Evolutionary conservation across 495 filamentous ascomycete species (phyloP).

Genomic region (Talaromyces proteolyticus): DNA sequence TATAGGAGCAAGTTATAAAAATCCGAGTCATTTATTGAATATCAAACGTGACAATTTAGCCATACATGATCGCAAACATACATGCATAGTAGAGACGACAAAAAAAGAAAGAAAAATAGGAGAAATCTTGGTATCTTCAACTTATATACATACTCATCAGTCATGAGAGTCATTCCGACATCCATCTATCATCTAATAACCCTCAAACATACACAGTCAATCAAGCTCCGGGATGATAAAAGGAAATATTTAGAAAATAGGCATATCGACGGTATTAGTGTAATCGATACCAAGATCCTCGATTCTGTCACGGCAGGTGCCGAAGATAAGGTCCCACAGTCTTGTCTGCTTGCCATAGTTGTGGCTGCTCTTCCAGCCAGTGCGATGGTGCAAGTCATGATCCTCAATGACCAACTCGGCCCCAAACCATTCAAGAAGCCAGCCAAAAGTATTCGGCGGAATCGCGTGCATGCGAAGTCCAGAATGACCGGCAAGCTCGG

Average conservation of each 20-base stretch:
- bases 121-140: not conserved
- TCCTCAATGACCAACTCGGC: constrained; percentile 14
- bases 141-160: not conserved
- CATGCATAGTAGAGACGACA: not conserved
- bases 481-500: constrained; percentile 13
- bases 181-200: not conserved
- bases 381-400: constrained; percentile 14
- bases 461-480: constrained; percentile 9
- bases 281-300: constrained; percentile 9
- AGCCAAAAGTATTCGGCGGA: constrained; percentile 2
- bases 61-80: not conserved
- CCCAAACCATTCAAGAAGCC: constrained; percentile 7
- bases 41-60: no score
- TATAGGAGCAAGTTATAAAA: no score
- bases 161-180: not conserved
- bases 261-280: constrained; percentile 5
- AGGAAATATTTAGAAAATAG: constrained; percentile 4
- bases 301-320: constrained; percentile 11
- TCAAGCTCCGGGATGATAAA: no score
- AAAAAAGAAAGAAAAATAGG: not conserved
- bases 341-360: constrained; percentile 14
- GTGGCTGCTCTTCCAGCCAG: constrained; percentile 9
- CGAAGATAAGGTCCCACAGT: constrained; percentile 13
- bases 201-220: no score
- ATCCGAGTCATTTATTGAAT: no score